phyloP scores from a whole-genome alignment of 176 grass and related monocot species.

The Carex pumila region DNA sequence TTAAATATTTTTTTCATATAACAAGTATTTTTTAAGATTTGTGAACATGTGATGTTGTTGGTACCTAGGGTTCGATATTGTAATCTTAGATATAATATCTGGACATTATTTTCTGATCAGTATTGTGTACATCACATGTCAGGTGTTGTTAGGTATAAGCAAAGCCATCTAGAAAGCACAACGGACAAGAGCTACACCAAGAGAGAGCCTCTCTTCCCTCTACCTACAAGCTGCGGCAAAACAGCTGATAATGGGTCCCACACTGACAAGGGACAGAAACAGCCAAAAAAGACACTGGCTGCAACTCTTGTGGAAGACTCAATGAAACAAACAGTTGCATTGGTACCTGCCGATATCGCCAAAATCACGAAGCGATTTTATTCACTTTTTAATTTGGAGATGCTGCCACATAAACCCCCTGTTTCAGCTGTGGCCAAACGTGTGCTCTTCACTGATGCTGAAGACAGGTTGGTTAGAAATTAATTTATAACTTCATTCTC shows the following conservation, averaged over 20 bases:
- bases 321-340: conserved; percentile 59
- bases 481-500: conserved; percentile 14
- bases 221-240: conserved; percentile 19
- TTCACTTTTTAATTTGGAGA: conserved; percentile 45
- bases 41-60: not conserved
- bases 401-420: conserved; percentile 85
- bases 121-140: conserved; percentile 12
- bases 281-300: conserved; percentile 74
- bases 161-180: conserved; percentile 54
- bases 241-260: conserved; percentile 25
- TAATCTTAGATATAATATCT: not conserved
- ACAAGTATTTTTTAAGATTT: conserved; percentile 10
- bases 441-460: conserved; percentile 94
- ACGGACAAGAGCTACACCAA: conserved; percentile 44
- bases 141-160: conserved; percentile 66
- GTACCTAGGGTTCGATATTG: not conserved
- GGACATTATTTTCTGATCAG: not conserved
- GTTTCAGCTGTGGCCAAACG: conserved; percentile 52
- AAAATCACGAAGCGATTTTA: conserved; percentile 60
- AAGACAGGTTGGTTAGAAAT: conserved; percentile 46
- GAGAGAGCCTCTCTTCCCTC: conserved; percentile 78
- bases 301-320: conserved; percentile 73
- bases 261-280: conserved; percentile 28
- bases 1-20: conserved; percentile 14
- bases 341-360: conserved; percentile 69